phyloP scores from a whole-genome alignment of 805 yeast species.

The Danielia reshetovae region DNA sequence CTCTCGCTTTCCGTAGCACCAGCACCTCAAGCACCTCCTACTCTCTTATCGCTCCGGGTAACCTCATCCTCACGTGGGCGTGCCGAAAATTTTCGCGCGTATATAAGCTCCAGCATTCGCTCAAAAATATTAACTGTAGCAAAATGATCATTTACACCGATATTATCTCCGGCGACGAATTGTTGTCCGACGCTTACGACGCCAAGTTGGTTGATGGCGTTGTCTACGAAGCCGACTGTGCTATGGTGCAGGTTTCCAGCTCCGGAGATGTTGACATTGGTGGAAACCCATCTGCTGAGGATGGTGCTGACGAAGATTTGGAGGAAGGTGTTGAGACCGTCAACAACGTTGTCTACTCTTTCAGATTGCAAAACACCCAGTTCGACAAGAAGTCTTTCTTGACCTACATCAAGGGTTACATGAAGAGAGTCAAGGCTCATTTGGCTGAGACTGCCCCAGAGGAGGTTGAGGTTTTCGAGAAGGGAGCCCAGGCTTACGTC shows the following conservation, averaged over 20 bases:
- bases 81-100: slow-evolving; percentile 11
- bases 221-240: slow-evolving; percentile 96
- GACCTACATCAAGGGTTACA: slow-evolving; percentile 97
- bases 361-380: slow-evolving; percentile 93
- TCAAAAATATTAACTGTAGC: slow-evolving; percentile 1
- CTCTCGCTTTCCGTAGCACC: too few relatives aligned
- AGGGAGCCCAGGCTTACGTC: slow-evolving; percentile 95
- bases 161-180: slow-evolving; percentile 91
- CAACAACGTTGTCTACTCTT: slow-evolving; percentile 97
- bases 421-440: slow-evolving; percentile 91
- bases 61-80: slow-evolving; percentile 13
- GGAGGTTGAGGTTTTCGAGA: slow-evolving; percentile 81
- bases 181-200: slow-evolving; percentile 96
- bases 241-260: slow-evolving; percentile 83
- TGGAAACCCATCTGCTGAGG: slow-evolving; percentile 99
- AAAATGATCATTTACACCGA: slow-evolving; percentile 52
- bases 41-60: slow-evolving; percentile 12
- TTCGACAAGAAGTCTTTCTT: slow-evolving; percentile 98
- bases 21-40: too few relatives aligned
- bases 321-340: slow-evolving; percentile 89
- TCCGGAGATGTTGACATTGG: slow-evolving; percentile 93
- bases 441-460: slow-evolving; percentile 90
- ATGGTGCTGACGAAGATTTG: slow-evolving; percentile 64
- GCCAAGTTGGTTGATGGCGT: slow-evolving; percentile 80
- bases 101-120: slow-evolving; percentile 7